These are phyloP conservation scores for Uronychia setigera DNA, from an alignment of 73 alveolate species.

Conservation along the genomic window DNA sequence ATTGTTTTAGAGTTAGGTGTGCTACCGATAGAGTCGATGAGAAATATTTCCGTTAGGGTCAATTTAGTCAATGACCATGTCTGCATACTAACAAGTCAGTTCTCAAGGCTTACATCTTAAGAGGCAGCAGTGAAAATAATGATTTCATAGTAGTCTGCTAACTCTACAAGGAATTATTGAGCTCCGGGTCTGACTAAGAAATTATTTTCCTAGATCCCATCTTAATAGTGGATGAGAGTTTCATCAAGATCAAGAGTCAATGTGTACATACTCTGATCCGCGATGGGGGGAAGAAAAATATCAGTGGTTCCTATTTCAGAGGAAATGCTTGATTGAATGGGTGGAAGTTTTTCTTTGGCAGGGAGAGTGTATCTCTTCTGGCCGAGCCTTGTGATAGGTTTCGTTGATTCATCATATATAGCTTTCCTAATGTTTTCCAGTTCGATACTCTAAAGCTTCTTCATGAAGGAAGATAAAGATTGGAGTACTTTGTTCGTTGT, in stretches of 20 bases:
- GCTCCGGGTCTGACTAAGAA: constrained; percentile 49
- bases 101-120: constrained; percentile 10
- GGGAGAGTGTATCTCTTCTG: background rate
- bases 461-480: background rate
- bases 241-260: background rate
- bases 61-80: constrained; percentile 31
- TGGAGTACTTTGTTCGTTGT: background rate
- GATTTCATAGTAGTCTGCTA: constrained; percentile 30
- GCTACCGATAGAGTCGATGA: constrained; percentile 40
- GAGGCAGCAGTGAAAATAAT: constrained; percentile 48
- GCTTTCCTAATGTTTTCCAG: background rate
- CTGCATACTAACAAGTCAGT: constrained; percentile 29
- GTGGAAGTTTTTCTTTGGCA: background rate
- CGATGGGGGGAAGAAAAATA: background rate
- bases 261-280: background rate
- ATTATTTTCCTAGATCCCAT: background rate
- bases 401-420: background rate
- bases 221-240: background rate
- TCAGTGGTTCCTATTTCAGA: background rate
- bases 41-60: constrained; percentile 19
- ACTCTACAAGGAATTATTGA: constrained; percentile 10
- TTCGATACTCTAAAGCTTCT: background rate
- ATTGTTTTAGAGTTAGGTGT: constrained; percentile 13
- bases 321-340: background rate
- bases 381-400: background rate